Evolutionary conservation across 495 filamentous ascomycete species (phyloP).

Genomic region (Aspergillus wentii): DNA sequence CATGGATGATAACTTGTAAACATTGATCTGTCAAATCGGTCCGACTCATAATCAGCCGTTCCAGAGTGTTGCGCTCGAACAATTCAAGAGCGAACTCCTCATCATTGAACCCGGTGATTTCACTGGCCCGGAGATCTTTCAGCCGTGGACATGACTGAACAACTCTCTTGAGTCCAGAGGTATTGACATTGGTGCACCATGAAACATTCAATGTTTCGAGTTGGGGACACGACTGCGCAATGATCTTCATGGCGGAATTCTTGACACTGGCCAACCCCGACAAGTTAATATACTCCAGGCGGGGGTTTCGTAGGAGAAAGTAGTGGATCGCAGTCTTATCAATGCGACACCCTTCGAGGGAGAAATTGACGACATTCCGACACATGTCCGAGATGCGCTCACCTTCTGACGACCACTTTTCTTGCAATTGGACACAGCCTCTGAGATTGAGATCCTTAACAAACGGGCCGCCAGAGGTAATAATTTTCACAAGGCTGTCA

Average conservation of each 20-base stretch:
- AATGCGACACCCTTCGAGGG: constrained; percentile 83
- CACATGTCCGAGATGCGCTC: constrained; percentile 71
- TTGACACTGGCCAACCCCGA: constrained; percentile 74
- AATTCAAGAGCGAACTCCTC: constrained; percentile 62
- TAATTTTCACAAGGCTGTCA: constrained; percentile 76
- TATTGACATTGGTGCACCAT: constrained; percentile 84
- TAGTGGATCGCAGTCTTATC: constrained; percentile 73
- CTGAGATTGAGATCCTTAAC: constrained; percentile 85
- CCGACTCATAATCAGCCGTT: constrained; percentile 76
- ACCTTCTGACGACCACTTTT: constrained; percentile 68
- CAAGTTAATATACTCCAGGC: constrained; percentile 77
- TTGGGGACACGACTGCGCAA: constrained; percentile 75
- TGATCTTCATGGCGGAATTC: constrained; percentile 82
- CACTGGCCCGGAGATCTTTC: constrained; percentile 76
- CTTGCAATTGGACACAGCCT: constrained; percentile 69
- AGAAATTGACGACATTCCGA: constrained; percentile 80
- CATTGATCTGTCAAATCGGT: constrained; percentile 68
- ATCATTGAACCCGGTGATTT: constrained; percentile 75
- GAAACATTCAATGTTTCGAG: constrained; percentile 82
- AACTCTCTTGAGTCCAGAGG: constrained; percentile 71
- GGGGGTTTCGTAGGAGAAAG: constrained; percentile 72
- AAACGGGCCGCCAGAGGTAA: constrained; percentile 81
- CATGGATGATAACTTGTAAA: constrained; percentile 67
- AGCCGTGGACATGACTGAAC: constrained; percentile 67
- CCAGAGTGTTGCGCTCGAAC: constrained; percentile 74